Conservation (phyloP, 2,329 filamentous ascomycete genomes). For the Colletotrichum sp. region DNA sequence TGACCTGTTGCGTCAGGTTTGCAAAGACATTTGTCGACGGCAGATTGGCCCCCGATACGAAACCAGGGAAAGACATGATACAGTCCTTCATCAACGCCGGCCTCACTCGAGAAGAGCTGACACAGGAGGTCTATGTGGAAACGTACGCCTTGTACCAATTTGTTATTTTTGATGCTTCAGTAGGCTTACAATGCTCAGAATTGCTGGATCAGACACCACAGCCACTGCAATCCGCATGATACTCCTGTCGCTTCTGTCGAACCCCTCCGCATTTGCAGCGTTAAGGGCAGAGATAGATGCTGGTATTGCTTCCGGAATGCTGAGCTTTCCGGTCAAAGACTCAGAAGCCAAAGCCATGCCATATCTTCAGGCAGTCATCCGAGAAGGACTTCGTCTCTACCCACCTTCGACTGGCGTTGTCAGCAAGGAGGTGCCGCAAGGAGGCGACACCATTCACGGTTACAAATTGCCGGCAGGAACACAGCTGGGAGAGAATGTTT, state of each 20-base stretch:
- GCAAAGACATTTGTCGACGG: slow-evolving; percentile 31
- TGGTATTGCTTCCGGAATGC: slow-evolving; percentile 18
- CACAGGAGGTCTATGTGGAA: slow-evolving; percentile 29
- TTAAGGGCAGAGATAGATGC: slow-evolving; percentile 54
- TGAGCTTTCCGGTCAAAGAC: slow-evolving; percentile 31
- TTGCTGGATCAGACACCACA: slow-evolving; percentile 42
- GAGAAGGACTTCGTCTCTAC: slow-evolving; percentile 56
- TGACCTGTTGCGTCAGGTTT: slow-evolving; percentile 18
- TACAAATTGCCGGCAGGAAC: slow-evolving; percentile 40
- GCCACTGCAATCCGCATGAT: slow-evolving; percentile 45
- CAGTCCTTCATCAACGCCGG: slow-evolving; percentile 34
- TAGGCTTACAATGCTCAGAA: not conserved
- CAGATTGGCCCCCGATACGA: slow-evolving; percentile 28
- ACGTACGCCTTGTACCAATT: not conserved
- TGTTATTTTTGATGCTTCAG: too few relatives aligned
- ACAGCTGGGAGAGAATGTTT: slow-evolving; percentile 44
- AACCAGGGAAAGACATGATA: slow-evolving; percentile 33
- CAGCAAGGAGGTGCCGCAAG: slow-evolving; percentile 52
- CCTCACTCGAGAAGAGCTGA: slow-evolving; percentile 27
- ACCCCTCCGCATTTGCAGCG: slow-evolving; percentile 47
- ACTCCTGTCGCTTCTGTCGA: slow-evolving; percentile 55
- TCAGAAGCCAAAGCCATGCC: slow-evolving; percentile 38
- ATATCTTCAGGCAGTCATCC: slow-evolving; percentile 57
- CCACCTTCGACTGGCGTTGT: slow-evolving; percentile 52
- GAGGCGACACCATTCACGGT: slow-evolving; percentile 40